phyloP scores from a whole-genome alignment of 2,329 filamentous ascomycete genomes.

The Ascochyta lentis region DNA sequence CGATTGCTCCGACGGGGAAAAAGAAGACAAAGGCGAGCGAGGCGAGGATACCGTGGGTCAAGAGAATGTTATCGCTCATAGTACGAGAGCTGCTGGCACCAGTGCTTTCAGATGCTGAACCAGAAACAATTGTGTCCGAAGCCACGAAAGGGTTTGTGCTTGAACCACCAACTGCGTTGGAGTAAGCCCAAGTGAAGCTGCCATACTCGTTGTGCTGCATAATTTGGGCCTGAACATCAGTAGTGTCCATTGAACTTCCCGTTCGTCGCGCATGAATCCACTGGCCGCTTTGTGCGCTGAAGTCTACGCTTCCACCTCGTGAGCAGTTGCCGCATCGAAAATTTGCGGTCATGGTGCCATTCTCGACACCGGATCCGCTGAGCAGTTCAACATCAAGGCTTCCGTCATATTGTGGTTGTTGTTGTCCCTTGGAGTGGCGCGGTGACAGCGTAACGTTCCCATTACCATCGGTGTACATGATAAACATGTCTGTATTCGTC shows the following conservation, averaged over 20 bases:
- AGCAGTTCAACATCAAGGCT: constrained; percentile 60
- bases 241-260: constrained; percentile 53
- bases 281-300: constrained; percentile 46
- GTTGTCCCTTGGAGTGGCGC: constrained; percentile 58
- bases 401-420: constrained; percentile 56
- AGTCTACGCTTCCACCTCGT: constrained; percentile 54
- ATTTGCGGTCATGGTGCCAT: constrained; percentile 65
- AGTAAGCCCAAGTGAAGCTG: constrained; percentile 14
- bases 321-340: constrained; percentile 57
- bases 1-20: constrained; percentile 51
- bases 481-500: constrained; percentile 65
- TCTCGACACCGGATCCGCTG: constrained; percentile 63
- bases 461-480: constrained; percentile 63
- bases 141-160: constrained; percentile 17
- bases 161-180: constrained; percentile 15
- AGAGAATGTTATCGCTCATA: constrained; percentile 23
- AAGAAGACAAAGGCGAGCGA: constrained; percentile 46
- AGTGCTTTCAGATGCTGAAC: constrained; percentile 30
- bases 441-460: constrained; percentile 68
- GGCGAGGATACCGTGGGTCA: constrained; percentile 48
- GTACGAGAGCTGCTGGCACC: background rate
- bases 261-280: constrained; percentile 57
- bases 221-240: constrained; percentile 35
- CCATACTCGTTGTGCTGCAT: constrained; percentile 3
- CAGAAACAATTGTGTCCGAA: constrained; percentile 8